phyloP scores from a whole-genome alignment of 148 eudicot genomes.

The Chenopodium berlandieri region DNA sequence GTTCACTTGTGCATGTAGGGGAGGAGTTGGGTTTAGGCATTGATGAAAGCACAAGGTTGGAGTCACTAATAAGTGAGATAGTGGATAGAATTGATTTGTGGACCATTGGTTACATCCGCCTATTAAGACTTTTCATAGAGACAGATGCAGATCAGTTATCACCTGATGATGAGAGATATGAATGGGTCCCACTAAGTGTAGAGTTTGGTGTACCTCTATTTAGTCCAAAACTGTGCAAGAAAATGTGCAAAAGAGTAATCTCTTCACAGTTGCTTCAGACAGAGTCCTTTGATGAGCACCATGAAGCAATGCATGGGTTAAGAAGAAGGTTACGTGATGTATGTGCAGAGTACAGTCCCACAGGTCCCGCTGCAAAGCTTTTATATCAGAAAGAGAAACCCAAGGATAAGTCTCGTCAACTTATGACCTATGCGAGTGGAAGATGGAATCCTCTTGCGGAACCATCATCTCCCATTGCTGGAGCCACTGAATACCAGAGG shows the following conservation, averaged over 20 bases:
- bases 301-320: conserved; percentile 79
- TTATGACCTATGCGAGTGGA: conserved; percentile 92
- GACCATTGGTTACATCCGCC: conserved; percentile 88
- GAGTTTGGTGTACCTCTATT: conserved; percentile 93
- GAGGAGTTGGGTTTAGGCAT: conserved; percentile 66
- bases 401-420: conserved; percentile 53
- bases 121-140: conserved; percentile 69
- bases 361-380: conserved; percentile 78
- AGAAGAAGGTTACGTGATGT: conserved; percentile 67
- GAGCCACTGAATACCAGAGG: conserved; percentile 59
- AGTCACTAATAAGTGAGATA: conserved; percentile 49
- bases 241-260: conserved; percentile 73
- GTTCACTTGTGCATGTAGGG: conserved; percentile 67
- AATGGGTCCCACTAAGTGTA: conserved; percentile 87
- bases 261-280: conserved; percentile 82
- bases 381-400: conserved; percentile 72
- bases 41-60: conserved; percentile 56
- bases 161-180: conserved; percentile 61
- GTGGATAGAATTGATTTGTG: conserved; percentile 69
- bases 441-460: conserved; percentile 90
- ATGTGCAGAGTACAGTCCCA: conserved; percentile 72
- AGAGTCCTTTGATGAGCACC: conserved; percentile 62
- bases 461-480: conserved; percentile 92
- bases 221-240: conserved; percentile 81
- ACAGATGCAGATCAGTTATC: conserved; percentile 41